Evolutionary conservation across 768 basidiomycete genomes (phyloP).

Genomic region (Pleurotus platypus): DNA sequence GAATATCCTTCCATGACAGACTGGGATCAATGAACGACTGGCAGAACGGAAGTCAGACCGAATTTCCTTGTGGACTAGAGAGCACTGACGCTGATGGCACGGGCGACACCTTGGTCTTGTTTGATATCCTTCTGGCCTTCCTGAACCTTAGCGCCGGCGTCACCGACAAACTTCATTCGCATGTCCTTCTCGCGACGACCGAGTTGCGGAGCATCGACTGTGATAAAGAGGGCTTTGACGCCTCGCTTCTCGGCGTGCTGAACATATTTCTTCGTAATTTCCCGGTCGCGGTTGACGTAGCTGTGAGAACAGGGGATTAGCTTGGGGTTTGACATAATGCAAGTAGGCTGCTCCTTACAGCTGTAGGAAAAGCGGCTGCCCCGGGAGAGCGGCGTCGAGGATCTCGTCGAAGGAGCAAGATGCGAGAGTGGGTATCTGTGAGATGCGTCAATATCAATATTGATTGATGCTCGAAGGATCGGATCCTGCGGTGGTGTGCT

Average conservation of each 20-base stretch:
- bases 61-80: background rate
- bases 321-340: background rate
- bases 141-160: slow-evolving; percentile 50
- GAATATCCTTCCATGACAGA: slow-evolving; percentile 80
- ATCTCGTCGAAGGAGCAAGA: slow-evolving; percentile 97
- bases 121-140: slow-evolving; percentile 58
- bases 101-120: slow-evolving; percentile 86
- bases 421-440: slow-evolving; percentile 89
- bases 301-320: slow-evolving; percentile 26
- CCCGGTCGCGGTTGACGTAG: slow-evolving; percentile 90
- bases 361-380: slow-evolving; percentile 84
- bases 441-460: background rate
- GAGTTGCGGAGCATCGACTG: slow-evolving; percentile 95
- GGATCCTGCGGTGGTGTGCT: background rate
- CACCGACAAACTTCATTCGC: slow-evolving; percentile 92
- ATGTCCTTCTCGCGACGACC: slow-evolving; percentile 97
- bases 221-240: slow-evolving; percentile 92
- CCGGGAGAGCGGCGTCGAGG: slow-evolving; percentile 74
- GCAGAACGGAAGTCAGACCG: background rate
- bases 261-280: slow-evolving; percentile 81
- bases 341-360: slow-evolving; percentile 39
- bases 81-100: slow-evolving; percentile 79
- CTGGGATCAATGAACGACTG: slow-evolving; percentile 95
- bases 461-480: no score
- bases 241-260: slow-evolving; percentile 89